phyloP scores from a whole-genome alignment of 1,284 basidiomycete genomes.

The Neolentinus lepideus region DNA sequence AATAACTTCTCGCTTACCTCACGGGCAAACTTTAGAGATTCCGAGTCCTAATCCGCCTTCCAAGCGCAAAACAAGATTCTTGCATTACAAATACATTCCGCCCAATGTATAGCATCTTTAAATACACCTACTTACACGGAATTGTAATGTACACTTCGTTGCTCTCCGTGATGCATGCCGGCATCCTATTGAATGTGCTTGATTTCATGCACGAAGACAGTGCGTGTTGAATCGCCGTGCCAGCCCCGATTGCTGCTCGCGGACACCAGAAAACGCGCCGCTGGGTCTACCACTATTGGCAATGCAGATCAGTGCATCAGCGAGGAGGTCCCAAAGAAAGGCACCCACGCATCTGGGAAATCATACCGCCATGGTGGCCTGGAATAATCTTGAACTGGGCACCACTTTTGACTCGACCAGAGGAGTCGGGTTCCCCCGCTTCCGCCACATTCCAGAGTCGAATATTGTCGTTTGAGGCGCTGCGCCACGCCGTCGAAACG shows the following conservation, averaged over 20 bases:
- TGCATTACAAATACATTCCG: background rate
- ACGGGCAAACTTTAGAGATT: background rate
- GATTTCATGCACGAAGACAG: conserved; percentile 87
- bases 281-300: conserved; percentile 77
- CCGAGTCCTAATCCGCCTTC: background rate
- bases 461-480: conserved; percentile 91
- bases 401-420: conserved; percentile 49
- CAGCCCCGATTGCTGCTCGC: conserved; percentile 94
- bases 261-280: conserved; percentile 80
- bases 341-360: conserved; percentile 83
- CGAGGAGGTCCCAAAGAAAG: background rate
- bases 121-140: background rate
- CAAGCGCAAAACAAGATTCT: background rate
- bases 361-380: conserved; percentile 91
- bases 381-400: conserved; percentile 94
- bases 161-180: background rate
- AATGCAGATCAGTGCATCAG: conserved; percentile 10
- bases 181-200: conserved; percentile 35
- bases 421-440: conserved; percentile 57
- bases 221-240: conserved; percentile 86
- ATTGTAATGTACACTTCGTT: background rate
- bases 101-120: background rate
- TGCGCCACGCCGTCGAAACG: conserved; percentile 21
- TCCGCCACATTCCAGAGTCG: conserved; percentile 90
- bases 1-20: background rate